A percentile compares a stretch with the other conserved stretches of the same genome.
Conservation (phyloP, 768 basidiomycete genomes). For the Pleurotus platypus region DNA sequence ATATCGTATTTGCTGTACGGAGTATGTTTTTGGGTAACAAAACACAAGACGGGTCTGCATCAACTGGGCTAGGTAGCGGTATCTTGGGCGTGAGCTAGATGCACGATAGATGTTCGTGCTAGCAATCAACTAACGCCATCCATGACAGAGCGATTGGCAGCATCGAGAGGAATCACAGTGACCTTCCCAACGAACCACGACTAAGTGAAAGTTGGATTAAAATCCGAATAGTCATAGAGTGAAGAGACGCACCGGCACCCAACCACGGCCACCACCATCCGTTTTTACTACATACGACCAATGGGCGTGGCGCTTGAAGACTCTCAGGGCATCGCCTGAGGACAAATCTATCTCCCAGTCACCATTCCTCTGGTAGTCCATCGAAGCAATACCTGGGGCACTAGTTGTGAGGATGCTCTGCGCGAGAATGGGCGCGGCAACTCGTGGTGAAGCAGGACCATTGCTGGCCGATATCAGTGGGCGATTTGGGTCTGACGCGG, state of each 20-base stretch:
- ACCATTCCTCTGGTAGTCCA: conserved; percentile 94
- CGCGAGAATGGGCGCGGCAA: conserved; percentile 76
- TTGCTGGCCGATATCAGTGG: conserved; percentile 19
- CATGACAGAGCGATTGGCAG: conserved; percentile 26
- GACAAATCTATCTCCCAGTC: conserved; percentile 87
- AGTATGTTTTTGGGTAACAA: too few species aligned
- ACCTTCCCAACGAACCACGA: conserved; percentile 97
- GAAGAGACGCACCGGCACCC: conserved; percentile 74
- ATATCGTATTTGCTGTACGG: too few species aligned
- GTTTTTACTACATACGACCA: conserved; percentile 98
- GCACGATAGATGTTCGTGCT: too few species aligned
- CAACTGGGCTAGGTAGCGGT: too few species aligned
- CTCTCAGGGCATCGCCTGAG: conserved; percentile 85
- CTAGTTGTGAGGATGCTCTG: conserved; percentile 91
- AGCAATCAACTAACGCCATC: too few species aligned
- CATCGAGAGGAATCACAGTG: conserved; percentile 34
- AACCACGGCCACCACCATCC: conserved; percentile 89
- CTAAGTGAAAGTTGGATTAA: conserved; percentile 24
- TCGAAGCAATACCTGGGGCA: conserved; percentile 92
- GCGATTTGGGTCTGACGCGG: conserved; percentile 40
- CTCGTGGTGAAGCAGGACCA: conserved; percentile 30
- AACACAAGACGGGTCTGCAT: too few species aligned
- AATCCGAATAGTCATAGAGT: neutral
- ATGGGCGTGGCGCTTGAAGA: conserved; percentile 98
- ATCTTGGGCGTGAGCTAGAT: too few species aligned